Evolutionary conservation across 768 basidiomycete genomes (phyloP).

Genomic region (Lyophyllum shimeji): DNA sequence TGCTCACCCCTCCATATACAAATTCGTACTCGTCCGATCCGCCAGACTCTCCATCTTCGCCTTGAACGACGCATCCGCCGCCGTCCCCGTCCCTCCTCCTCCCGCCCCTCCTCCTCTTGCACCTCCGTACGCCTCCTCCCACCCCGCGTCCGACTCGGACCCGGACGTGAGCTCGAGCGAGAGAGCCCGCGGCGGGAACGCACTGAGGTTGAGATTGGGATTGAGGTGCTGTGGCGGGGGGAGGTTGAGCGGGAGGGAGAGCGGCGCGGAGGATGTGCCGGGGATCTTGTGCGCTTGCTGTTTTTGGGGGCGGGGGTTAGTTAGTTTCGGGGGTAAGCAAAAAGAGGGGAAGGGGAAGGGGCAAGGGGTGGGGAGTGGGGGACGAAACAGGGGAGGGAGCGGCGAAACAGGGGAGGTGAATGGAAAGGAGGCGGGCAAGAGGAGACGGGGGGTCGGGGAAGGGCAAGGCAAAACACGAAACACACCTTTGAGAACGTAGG

Average conservation of each 20-base stretch:
- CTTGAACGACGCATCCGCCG: slow-evolving; percentile 57
- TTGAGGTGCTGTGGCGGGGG: too few species aligned
- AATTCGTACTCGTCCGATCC: slow-evolving; percentile 67
- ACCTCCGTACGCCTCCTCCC: slow-evolving; percentile 3
- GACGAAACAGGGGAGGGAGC: too few species aligned
- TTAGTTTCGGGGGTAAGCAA: too few species aligned
- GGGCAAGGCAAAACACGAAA: too few species aligned
- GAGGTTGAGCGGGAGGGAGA: slow-evolving; percentile 4
- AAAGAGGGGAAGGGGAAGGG: background rate
- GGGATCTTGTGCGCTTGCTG: slow-evolving; percentile 80
- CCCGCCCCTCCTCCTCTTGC: too few species aligned
- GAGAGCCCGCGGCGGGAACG: too few species aligned
- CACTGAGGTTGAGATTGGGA: too few species aligned
- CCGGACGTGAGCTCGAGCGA: background rate
- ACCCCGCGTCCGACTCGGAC: background rate
- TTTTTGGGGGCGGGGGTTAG: background rate
- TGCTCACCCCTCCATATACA: slow-evolving; percentile 76
- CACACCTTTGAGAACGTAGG: slow-evolving; percentile 84
- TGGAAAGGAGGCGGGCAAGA: too few species aligned
- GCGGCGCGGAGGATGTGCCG: slow-evolving; percentile 42
- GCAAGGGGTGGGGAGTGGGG: background rate
- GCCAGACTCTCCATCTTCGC: slow-evolving; percentile 75
- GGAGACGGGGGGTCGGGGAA: too few species aligned
- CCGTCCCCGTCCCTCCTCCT: background rate
- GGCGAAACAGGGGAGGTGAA: too few species aligned